These are phyloP conservation scores for Fistulinella cinereoalba DNA, from an alignment of 1,284 basidiomycete species.

Conservation along the genomic window DNA sequence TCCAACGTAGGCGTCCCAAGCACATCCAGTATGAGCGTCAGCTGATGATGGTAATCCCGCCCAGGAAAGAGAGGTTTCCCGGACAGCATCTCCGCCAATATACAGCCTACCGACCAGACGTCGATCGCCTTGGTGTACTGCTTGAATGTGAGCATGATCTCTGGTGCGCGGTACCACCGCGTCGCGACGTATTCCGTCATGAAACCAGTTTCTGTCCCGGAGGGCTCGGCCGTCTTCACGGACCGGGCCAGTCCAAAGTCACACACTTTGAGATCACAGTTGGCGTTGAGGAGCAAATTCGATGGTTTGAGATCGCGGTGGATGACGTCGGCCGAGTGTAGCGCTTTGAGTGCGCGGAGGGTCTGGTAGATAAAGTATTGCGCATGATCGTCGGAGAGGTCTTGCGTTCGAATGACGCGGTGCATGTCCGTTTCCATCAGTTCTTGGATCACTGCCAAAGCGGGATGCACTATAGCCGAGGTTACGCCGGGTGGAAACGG, in stretches of 20 bases:
- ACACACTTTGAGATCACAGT: slow-evolving; percentile 94
- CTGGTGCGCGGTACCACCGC: slow-evolving; percentile 90
- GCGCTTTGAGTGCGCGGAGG: slow-evolving; percentile 88
- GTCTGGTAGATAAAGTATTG: slow-evolving; percentile 85
- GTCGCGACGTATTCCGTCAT: slow-evolving; percentile 97
- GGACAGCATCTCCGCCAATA: slow-evolving; percentile 94
- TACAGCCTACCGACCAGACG: slow-evolving; percentile 96
- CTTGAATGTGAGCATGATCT: slow-evolving; percentile 96
- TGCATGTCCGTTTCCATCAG: slow-evolving; percentile 76
- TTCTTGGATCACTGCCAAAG: slow-evolving; percentile 64
- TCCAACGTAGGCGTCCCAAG: slow-evolving; percentile 91
- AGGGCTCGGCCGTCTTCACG: slow-evolving; percentile 82
- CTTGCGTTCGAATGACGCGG: slow-evolving; percentile 74
- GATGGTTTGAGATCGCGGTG: slow-evolving; percentile 96
- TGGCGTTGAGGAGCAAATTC: slow-evolving; percentile 92
- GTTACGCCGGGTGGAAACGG: too few relatives aligned
- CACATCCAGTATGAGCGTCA: slow-evolving; percentile 87
- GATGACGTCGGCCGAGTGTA: slow-evolving; percentile 93
- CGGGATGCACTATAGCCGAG: background rate
- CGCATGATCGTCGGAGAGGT: slow-evolving; percentile 78
- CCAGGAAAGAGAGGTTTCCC: slow-evolving; percentile 95
- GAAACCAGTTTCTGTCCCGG: slow-evolving; percentile 80
- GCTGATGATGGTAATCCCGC: slow-evolving; percentile 94
- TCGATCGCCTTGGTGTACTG: slow-evolving; percentile 95
- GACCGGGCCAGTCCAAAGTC: slow-evolving; percentile 91